Percentiles rank a stretch among this genome's conserved stretches.
Evolutionary conservation across 2,329 filamentous ascomycete genomes (phyloP).

Genomic region (Epichloe amarillans): DNA sequence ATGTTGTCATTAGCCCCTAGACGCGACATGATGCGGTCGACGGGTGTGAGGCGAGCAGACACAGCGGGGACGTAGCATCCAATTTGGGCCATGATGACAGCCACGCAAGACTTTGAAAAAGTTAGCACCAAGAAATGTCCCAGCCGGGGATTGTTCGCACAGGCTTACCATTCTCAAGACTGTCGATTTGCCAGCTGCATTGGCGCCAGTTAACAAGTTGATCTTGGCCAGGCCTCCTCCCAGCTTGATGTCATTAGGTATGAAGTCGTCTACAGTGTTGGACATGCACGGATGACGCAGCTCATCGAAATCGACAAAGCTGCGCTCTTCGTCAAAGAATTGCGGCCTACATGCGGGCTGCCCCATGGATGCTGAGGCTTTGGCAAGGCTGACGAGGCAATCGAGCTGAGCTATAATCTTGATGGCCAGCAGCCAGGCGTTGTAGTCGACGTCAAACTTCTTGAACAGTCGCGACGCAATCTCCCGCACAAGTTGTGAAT

Average conservation of each 20-base stretch:
- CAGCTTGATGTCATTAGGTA: slow-evolving; percentile 83
- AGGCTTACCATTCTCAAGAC: slow-evolving; percentile 74
- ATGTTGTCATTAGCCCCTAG: slow-evolving; percentile 98
- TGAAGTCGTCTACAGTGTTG: slow-evolving; percentile 81
- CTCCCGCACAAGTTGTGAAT: slow-evolving; percentile 80
- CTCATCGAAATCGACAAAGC: slow-evolving; percentile 81
- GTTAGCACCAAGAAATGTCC: neutral
- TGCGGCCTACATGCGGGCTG: slow-evolving; percentile 75
- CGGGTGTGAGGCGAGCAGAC: slow-evolving; percentile 72
- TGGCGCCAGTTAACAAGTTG: slow-evolving; percentile 84
- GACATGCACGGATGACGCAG: slow-evolving; percentile 92
- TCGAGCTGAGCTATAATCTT: slow-evolving; percentile 85
- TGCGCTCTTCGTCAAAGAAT: slow-evolving; percentile 78
- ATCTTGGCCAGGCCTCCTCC: slow-evolving; percentile 75
- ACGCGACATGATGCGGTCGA: slow-evolving; percentile 97
- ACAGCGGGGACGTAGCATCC: slow-evolving; percentile 82
- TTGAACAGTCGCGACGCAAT: slow-evolving; percentile 72
- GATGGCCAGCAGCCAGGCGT: slow-evolving; percentile 77
- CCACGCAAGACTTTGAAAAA: slow-evolving; percentile 63
- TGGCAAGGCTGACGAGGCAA: slow-evolving; percentile 85
- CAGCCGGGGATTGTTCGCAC: neutral
- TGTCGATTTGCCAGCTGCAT: slow-evolving; percentile 94
- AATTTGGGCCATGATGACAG: slow-evolving; percentile 94
- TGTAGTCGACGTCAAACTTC: slow-evolving; percentile 79
- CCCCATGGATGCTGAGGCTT: slow-evolving; percentile 71